Base-by-base conservation (phyloP, 768 basidiomycete species). In the Scleroderma citrinum region DNA sequence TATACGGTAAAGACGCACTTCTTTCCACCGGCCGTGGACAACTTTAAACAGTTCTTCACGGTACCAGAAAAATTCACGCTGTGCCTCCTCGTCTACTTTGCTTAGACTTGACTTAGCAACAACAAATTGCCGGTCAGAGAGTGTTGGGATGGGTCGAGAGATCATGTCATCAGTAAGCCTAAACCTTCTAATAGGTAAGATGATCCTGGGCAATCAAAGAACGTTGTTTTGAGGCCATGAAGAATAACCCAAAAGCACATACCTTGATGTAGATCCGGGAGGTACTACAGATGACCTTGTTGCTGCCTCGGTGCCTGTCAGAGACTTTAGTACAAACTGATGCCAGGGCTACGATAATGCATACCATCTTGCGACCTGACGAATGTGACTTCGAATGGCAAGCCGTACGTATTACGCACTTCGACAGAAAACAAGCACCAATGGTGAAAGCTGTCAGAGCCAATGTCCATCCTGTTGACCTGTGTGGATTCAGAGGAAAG, bases 61-160 rank as follows among this genome's bases (percentile, higher is more conserved):
- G 63, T 96, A 95, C 96, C 96, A 99, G 71, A 98, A 99, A 14
- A 94, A 63, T 61, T 92, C 88, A 34, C 82, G 76, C 61, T 92
- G 85, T 10, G 73, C 60, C 37, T 71, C 73, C 52, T 85, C 77
- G 55, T 90, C 84, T 39, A 66, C 69, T 11, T 67, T 62, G 1
- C 83, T 77, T 50, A 88, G 68, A 43, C 71, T 77, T 5, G 84
- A 80, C 56, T 88, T 87, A 21, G 84, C 76, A 0, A 96, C 85
- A 16, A 98, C 82, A 63, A 94, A 97, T 62, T 99, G 96, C 23
- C 92, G 77, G 52, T 92, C 84, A 13, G 90, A 86, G 34, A 97
- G 68, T 14, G 83, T 83, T 1, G 96, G 95, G 39, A 97, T 89
- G 0, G 88, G 80, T 37, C 71, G 71, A 1, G 78, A 76, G n/a